Evolutionary conservation across 257 asterid genomes (phyloP), one percentile per base, ranked within the genome.

Genomic region (Rubia yunnanensis): DNA sequence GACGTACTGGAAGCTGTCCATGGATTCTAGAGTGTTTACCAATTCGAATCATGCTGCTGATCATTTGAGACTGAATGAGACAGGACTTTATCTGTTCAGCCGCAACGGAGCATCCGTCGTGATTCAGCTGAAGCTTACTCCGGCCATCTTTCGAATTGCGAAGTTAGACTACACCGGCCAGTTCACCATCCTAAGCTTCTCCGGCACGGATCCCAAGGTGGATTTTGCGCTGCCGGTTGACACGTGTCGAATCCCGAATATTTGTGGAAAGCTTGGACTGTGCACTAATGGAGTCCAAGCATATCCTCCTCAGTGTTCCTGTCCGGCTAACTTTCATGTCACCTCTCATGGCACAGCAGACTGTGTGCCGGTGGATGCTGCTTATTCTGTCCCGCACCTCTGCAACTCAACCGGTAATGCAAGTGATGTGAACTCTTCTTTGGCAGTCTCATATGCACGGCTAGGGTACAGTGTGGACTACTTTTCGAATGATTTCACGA

Each of bases 1-100:
- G 14, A 72, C 79, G 0, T 90, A 83, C 62, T 87, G 88, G 94
- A 84, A 77, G 64, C 38, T 90, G 63, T 79, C 88, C 1, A 90
- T 90, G 97, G 83, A 76, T 14, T 5, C 68, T 13, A 34, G 36
- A 24, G 88, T 83, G 9, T 77, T 36, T 64, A 48, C 62, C 27
- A 71, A 78, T 63, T 70, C 72, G 31, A 73, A 71, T 53, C 44
- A 23, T 27, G 72, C 71, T 10, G 82, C 63, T 54, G 84, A 80
- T 68, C 79, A 72, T 64, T 61, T 78, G 79, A 67, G 62, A 9
- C 7, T 78, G 15, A 73, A 87, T 73, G 82, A 61, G 48, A 82
- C 86, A 5, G 95, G 95, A n/a, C 64, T 89, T 10, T 82, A 63
- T 70, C 74, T 89, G 22, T 75, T 74, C 15, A 87, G 82, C 44